Percentiles rank a stretch among this genome's conserved stretches.
Evolutionary conservation across 2,329 filamentous ascomycete genomes (phyloP).

Genomic region (Apiospora phragmitis): DNA sequence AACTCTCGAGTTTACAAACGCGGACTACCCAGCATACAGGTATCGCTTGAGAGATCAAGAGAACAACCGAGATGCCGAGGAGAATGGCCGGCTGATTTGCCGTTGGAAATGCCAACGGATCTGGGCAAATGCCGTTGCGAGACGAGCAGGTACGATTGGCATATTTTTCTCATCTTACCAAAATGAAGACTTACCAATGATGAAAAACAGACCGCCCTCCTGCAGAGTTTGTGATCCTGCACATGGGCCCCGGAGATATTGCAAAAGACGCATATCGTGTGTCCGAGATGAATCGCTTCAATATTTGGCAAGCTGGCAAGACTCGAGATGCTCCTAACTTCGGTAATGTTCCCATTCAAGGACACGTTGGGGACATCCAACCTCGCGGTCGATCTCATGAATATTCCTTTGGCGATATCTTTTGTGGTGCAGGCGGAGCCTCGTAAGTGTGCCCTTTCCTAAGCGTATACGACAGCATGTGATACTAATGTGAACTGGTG

Average conservation of each 20-base stretch:
- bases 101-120: conserved; percentile 27
- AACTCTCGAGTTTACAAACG: neutral
- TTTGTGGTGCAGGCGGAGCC: conserved; percentile 64
- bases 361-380: neutral
- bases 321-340: neutral
- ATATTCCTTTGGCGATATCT: conserved; percentile 62
- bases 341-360: neutral
- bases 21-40: neutral
- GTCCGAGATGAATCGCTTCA: conserved; percentile 9
- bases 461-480: neutral
- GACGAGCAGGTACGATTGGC: neutral
- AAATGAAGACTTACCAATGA: neutral
- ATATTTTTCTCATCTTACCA: neutral
- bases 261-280: neutral
- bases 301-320: conserved; percentile 12
- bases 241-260: conserved; percentile 23
- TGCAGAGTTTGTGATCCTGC: neutral
- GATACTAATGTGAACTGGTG: neutral
- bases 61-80: conserved; percentile 20
- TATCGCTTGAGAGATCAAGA: neutral
- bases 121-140: neutral
- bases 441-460: conserved; percentile 35
- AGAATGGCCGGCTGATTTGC: conserved; percentile 34
- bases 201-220: neutral
- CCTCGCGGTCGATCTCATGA: conserved; percentile 29